These are phyloP conservation scores for Cephaloascus fragrans DNA, from an alignment of 805 yeast genomes.

Conservation along the genomic window DNA sequence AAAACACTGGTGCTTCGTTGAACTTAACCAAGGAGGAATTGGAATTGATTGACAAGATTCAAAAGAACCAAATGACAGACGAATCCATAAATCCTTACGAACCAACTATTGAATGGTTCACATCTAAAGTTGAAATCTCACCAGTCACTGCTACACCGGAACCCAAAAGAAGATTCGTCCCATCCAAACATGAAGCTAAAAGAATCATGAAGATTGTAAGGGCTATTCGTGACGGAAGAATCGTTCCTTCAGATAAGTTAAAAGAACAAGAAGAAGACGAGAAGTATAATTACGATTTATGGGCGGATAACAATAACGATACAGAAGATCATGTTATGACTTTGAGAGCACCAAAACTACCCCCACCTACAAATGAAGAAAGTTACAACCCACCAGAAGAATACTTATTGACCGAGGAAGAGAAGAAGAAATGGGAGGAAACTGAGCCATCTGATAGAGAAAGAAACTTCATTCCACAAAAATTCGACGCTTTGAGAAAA, in stretches of 20 bases:
- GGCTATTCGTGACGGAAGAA: constrained; percentile 94
- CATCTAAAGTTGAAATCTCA: constrained; percentile 74
- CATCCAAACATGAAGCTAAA: constrained; percentile 95
- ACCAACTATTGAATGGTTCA: constrained; percentile 93
- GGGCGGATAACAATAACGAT: constrained; percentile 55
- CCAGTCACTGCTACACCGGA: constrained; percentile 92
- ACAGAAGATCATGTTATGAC: constrained; percentile 77
- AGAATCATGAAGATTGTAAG: constrained; percentile 91
- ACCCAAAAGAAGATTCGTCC: constrained; percentile 94
- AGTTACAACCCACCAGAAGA: constrained; percentile 97
- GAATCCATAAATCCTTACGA: constrained; percentile 80
- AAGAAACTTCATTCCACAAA: constrained; percentile 71
- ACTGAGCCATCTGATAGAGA: constrained; percentile 72
- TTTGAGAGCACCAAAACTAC: constrained; percentile 86
- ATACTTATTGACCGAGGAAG: constrained; percentile 75
- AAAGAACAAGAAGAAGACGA: constrained; percentile 41
- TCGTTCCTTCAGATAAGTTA: constrained; percentile 57
- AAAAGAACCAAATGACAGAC: constrained; percentile 75
- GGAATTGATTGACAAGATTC: constrained; percentile 79
- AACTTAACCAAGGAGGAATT: constrained; percentile 82
- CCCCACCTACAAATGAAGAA: constrained; percentile 96
- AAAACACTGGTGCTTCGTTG: constrained; percentile 76
- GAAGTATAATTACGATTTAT: constrained; percentile 57
- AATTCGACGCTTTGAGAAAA: constrained; percentile 70
- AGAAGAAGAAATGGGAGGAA: constrained; percentile 58